Conservation (phyloP, 345 rosid species). For the Populus ilicifolia region DNA sequence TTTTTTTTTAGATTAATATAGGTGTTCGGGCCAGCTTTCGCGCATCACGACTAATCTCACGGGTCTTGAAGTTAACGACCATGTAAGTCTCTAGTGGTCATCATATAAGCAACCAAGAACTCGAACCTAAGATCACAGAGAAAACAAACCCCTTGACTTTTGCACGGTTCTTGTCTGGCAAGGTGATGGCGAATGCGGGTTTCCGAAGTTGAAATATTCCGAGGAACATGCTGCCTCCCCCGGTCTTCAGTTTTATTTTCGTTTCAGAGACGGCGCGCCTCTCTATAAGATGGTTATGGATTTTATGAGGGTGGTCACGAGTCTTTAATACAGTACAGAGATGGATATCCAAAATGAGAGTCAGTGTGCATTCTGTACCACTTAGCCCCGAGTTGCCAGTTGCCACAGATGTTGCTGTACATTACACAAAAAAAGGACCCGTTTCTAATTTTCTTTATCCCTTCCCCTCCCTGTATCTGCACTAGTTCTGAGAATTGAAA, state of each 20-base stretch:
- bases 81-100: too few species aligned
- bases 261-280: not conserved
- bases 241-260: not conserved
- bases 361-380: not conserved
- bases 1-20: too few species aligned
- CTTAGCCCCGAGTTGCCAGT: not conserved
- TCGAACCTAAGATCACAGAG: too few species aligned
- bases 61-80: too few species aligned
- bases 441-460: not conserved
- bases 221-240: not conserved
- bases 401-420: not conserved
- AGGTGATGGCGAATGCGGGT: not conserved
- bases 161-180: too few species aligned
- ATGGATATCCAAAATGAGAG: not conserved
- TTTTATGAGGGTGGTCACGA: not conserved
- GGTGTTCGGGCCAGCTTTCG: too few species aligned
- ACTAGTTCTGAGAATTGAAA: not conserved
- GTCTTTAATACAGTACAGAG: not conserved
- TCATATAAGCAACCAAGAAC: too few species aligned
- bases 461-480: not conserved
- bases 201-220: not conserved
- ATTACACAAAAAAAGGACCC: not conserved
- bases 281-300: conserved; percentile 1
- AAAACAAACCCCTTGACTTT: too few species aligned
- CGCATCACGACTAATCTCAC: too few species aligned